Conservation (phyloP, 2,329 filamentous ascomycete species). For the Coniosporium tulheliwenetii region DNA sequence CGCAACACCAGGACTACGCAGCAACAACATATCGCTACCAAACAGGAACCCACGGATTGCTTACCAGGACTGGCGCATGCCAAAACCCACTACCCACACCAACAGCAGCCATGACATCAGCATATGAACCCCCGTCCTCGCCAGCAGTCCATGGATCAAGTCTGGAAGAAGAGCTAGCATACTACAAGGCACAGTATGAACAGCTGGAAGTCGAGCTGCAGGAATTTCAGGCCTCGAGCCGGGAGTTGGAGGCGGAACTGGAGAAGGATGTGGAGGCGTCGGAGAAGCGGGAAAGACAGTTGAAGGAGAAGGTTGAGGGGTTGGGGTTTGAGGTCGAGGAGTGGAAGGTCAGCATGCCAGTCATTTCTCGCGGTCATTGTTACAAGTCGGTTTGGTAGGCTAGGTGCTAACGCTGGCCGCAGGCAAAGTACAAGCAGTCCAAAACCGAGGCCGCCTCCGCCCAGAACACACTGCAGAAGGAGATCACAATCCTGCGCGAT, state of each 20-base stretch:
- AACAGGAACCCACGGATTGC: too few species aligned
- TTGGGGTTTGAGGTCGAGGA: conserved; percentile 85
- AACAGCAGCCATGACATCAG: conserved; percentile 13
- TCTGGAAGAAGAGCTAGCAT: conserved; percentile 60
- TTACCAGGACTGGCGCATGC: too few species aligned
- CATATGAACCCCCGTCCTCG: conserved; percentile 15
- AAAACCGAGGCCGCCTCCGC: conserved; percentile 75
- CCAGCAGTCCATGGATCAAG: conserved; percentile 8
- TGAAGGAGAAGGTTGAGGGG: conserved; percentile 77
- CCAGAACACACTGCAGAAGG: conserved; percentile 81
- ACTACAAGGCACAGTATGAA: conserved; percentile 95
- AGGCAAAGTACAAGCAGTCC: conserved; percentile 93
- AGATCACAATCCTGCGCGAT: conserved; percentile 84
- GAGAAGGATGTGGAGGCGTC: conserved; percentile 93
- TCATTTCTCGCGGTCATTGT: not conserved
- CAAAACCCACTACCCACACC: not conserved
- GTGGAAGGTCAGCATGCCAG: conserved; percentile 72
- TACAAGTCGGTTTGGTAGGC: not conserved
- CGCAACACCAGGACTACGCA: too few species aligned
- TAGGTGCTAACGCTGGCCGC: conserved; percentile 5
- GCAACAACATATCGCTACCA: too few species aligned
- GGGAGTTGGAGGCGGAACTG: conserved; percentile 83
- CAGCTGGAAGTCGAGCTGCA: conserved; percentile 78
- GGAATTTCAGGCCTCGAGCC: conserved; percentile 87
- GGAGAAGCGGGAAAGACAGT: conserved; percentile 75